Evolutionary conservation across 805 yeast genomes (phyloP), one percentile per base, ranked within the genome.

Genomic region (Ogataea saltuana): DNA sequence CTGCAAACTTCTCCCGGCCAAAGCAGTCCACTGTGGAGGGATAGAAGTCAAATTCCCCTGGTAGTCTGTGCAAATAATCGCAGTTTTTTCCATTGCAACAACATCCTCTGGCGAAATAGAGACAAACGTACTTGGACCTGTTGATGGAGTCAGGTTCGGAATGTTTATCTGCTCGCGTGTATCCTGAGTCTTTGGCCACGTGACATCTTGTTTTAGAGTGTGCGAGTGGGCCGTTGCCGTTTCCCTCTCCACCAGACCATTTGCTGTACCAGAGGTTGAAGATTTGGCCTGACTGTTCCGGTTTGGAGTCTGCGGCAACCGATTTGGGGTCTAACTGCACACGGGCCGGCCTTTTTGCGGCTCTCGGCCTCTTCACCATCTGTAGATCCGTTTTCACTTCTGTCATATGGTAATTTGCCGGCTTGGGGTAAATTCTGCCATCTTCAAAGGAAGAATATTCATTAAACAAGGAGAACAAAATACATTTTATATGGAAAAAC

Each of bases 211-310:
- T 61, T 80, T 76, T 65, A 59, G 77, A 60, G 65, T 68, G 67
- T 66, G 64, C 50, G 47, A 59, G 32, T 43, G 47, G 35, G 11
- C 56, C 62, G 17, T 67, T 62, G 23, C 78, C 79, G 29, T 74
- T 67, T 20, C 65, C 61, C 45, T 79, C 86, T 11, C 88, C 89
- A 0, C 89, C 88, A 6, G 93, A 80, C 97, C 97, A 90, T 61
- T 83, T 84, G 44, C 83, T 71, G 62, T 79, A 90, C 97, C 97
- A 90, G 12, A 88, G 73, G 56, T 90, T 90, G 69, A 85, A 90
- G 0, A 81, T 79, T 6, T 81, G 77, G 0, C 96, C 96, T 0
- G 85, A 76, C 51, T 86, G 95, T 5, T 87, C 82, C 0, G 96
- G 96, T 35, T 77, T 74, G 30, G 75, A 80, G 31, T 78, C 80